A percentile compares a stretch with the other conserved stretches of the same genome.
Evolutionary conservation across 768 basidiomycete species (phyloP).

Genomic region (Cystofilobasidium macerans): DNA sequence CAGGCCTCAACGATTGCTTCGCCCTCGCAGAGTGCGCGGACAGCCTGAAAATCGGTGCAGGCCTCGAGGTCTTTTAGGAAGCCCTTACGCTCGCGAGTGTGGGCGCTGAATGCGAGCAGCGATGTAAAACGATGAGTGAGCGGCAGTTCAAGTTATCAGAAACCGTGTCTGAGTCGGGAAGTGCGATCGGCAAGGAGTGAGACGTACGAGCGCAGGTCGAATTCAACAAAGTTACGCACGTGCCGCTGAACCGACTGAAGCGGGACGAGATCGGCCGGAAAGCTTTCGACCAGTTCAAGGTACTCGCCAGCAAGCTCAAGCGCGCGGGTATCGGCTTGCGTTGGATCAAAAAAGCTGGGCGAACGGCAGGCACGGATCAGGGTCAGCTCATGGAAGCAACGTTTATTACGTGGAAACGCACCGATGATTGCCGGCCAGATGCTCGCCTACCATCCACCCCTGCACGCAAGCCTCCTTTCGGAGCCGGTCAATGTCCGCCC

Average conservation of each 20-base stretch:
- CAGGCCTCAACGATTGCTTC: constrained; percentile 8
- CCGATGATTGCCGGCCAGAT: constrained; percentile 65
- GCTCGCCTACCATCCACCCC: constrained; percentile 71
- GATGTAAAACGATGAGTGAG: not conserved
- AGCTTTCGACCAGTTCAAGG: constrained; percentile 41
- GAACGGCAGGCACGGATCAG: not conserved
- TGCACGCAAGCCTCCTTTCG: constrained; percentile 51
- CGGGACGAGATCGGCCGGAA: not conserved
- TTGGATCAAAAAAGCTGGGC: constrained; percentile 49
- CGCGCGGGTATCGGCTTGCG: constrained; percentile 47
- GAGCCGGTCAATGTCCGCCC: constrained; percentile 51
- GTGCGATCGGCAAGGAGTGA: not conserved
- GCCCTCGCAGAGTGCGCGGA: constrained; percentile 2
- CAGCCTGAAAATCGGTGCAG: not conserved
- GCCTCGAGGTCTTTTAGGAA: not conserved
- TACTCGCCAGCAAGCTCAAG: constrained; percentile 60
- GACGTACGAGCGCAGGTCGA: constrained; percentile 2
- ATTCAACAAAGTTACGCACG: constrained; percentile 11
- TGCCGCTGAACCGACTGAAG: constrained; percentile 4
- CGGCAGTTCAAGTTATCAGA: not conserved
- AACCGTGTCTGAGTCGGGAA: not conserved
- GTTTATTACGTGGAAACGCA: constrained; percentile 35
- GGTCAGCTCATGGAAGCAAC: not conserved
- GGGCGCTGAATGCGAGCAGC: not conserved
- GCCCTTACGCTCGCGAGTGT: not conserved